A percentile compares a stretch with the other conserved stretches of the same genome.
phyloP scores from a whole-genome alignment of 306 rosid genomes.

The Geum urbanum region DNA sequence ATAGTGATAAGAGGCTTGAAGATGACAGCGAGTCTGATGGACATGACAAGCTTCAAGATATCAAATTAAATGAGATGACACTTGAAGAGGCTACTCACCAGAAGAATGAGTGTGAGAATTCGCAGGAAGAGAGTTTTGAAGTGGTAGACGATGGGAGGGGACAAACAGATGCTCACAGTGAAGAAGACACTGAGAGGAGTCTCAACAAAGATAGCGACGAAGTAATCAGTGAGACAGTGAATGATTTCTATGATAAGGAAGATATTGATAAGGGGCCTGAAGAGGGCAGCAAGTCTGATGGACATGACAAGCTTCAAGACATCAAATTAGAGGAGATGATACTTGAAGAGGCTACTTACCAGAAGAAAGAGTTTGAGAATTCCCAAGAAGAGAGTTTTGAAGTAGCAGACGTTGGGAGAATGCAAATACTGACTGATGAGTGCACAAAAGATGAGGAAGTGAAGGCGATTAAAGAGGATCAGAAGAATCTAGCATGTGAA shows the following conservation, averaged over 20 bases:
- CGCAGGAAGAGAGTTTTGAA: no score
- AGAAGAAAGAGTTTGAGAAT: constrained; percentile 40
- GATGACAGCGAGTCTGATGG: constrained; percentile 33
- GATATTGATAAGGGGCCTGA: constrained; percentile 31
- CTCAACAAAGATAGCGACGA: constrained; percentile 31
- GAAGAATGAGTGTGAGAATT: constrained; percentile 11
- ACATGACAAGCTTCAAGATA: constrained; percentile 32
- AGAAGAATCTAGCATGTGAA: constrained; percentile 27
- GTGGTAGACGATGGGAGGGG: constrained; percentile 38
- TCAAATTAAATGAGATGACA: constrained; percentile 29
- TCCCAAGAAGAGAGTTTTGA: constrained; percentile 25
- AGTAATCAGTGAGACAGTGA: constrained; percentile 23
- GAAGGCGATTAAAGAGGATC: constrained; percentile 31
- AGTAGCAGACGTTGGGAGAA: constrained; percentile 25
- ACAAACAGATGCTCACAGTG: constrained; percentile 25
- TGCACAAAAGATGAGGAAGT: constrained; percentile 28
- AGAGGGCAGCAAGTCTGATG: constrained; percentile 32
- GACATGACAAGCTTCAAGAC: constrained; percentile 32
- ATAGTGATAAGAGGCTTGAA: constrained; percentile 27
- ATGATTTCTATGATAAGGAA: constrained; percentile 31
- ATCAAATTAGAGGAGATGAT: constrained; percentile 31
- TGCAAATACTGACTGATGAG: constrained; percentile 17
- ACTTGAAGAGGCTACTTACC: constrained; percentile 31
- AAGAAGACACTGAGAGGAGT: constrained; percentile 32
- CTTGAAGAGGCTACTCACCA: constrained; percentile 31